A percentile compares a stretch with the other conserved stretches of the same genome.
phyloP scores from a whole-genome alignment of 106 monocot species.

The Amphibolis antarctica region DNA sequence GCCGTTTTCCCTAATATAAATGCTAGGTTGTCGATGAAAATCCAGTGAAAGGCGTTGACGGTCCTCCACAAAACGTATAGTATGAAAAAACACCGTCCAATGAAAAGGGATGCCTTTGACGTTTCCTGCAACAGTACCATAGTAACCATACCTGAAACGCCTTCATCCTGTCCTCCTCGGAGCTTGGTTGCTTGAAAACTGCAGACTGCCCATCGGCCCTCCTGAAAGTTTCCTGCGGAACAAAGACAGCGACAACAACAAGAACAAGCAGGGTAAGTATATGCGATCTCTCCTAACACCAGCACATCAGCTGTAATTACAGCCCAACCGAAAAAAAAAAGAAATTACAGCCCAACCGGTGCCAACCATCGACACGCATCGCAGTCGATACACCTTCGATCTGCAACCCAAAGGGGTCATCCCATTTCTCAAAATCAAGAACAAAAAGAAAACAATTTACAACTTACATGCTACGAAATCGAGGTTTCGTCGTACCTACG shows the following conservation, averaged over 20 bases:
- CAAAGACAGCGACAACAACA: background rate
- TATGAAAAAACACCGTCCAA: background rate
- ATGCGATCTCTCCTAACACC: slow-evolving; percentile 11
- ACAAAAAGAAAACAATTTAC: background rate
- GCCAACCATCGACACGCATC: slow-evolving; percentile 24
- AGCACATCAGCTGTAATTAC: slow-evolving; percentile 1
- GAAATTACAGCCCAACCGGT: slow-evolving; percentile 4
- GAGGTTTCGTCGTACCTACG: slow-evolving; percentile 9
- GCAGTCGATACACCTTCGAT: slow-evolving; percentile 22
- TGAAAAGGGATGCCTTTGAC: background rate
- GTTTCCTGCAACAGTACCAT: background rate
- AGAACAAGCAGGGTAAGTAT: background rate
- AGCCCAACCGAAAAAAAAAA: too few relatives aligned
- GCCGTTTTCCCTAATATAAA: too few relatives aligned
- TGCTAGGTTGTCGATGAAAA: background rate
- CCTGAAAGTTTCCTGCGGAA: slow-evolving; percentile 12
- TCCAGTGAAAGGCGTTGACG: background rate
- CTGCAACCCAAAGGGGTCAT: slow-evolving; percentile 7
- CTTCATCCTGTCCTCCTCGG: slow-evolving; percentile 35
- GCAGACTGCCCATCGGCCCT: slow-evolving; percentile 16
- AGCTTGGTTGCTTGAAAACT: slow-evolving; percentile 15
- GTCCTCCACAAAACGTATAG: background rate
- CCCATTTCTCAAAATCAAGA: slow-evolving; percentile 15
- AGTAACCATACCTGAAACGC: slow-evolving; percentile 45
- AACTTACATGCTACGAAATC: background rate